Conservation (phyloP, 2,329 filamentous ascomycete genomes). For the Exserohilum rostratum region DNA sequence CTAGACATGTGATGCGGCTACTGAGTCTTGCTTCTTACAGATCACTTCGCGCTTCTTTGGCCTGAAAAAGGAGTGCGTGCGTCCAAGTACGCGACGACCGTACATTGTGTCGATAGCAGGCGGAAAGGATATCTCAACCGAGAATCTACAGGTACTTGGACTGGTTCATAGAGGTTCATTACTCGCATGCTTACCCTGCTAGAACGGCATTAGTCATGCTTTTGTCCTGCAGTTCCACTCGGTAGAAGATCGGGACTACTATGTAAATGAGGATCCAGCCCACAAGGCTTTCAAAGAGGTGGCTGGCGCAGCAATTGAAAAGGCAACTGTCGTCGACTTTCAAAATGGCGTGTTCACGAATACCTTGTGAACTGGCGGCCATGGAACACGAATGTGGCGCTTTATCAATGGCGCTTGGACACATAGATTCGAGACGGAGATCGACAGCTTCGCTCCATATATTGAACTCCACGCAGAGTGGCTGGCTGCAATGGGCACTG, state of each 20-base stretch:
- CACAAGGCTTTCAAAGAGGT: conserved; percentile 49
- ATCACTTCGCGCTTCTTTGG: conserved; percentile 39
- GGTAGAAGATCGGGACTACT: conserved; percentile 52
- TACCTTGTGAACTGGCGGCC: not conserved
- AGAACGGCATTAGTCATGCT: conserved; percentile 53
- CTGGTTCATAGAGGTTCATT: conserved; percentile 40
- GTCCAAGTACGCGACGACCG: conserved; percentile 30
- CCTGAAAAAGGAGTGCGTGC: conserved; percentile 38
- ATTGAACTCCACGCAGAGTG: not conserved
- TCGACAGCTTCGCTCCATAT: not conserved
- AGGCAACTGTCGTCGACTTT: conserved; percentile 52
- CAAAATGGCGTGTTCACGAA: conserved; percentile 40
- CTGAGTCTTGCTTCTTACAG: conserved; percentile 22
- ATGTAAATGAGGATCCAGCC: conserved; percentile 49
- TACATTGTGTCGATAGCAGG: conserved; percentile 42
- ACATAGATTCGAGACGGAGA: too few species aligned
- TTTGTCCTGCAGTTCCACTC: conserved; percentile 52
- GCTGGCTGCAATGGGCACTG: not conserved
- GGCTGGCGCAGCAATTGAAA: conserved; percentile 44
- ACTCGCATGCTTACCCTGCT: conserved; percentile 51
- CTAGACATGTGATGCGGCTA: not conserved
- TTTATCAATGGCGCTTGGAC: too few species aligned
- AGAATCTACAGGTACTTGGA: conserved; percentile 37
- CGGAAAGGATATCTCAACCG: conserved; percentile 43
- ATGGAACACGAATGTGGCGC: too few species aligned